Evolutionary conservation across 495 filamentous ascomycete genomes (phyloP).

Genomic region (Penicillium manginii): DNA sequence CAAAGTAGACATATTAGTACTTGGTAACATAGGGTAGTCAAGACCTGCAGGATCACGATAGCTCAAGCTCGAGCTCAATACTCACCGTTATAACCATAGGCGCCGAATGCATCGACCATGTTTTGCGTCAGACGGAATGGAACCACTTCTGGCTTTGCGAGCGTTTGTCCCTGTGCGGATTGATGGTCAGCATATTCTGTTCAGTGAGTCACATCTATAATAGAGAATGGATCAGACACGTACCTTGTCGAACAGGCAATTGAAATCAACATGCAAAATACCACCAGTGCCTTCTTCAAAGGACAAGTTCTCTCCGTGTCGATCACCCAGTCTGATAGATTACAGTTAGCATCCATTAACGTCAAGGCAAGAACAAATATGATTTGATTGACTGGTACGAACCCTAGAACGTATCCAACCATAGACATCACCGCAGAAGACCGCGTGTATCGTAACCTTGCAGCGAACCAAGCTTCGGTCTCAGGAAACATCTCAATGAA

Average conservation of each 20-base stretch:
- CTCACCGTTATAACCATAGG: constrained; percentile 83
- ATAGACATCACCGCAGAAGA: constrained; percentile 98
- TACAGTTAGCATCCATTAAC: constrained; percentile 6
- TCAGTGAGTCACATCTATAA: neutral
- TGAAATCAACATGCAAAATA: constrained; percentile 97
- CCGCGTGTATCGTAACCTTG: constrained; percentile 87
- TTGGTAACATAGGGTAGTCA: neutral
- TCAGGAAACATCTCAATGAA: constrained; percentile 94
- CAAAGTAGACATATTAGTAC: neutral
- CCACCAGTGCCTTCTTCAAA: constrained; percentile 95
- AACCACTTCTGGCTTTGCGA: constrained; percentile 91
- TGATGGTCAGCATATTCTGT: neutral
- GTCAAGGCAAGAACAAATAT: neutral
- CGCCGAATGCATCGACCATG: constrained; percentile 95
- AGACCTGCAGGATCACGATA: neutral
- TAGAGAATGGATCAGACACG: neutral
- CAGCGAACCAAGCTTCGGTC: constrained; percentile 87
- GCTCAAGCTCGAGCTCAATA: neutral
- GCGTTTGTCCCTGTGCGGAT: constrained; percentile 69
- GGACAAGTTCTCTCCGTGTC: constrained; percentile 97
- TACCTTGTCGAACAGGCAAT: constrained; percentile 97
- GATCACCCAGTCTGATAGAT: constrained; percentile 75
- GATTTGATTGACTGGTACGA: constrained; percentile 13
- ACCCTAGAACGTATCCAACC: constrained; percentile 90
- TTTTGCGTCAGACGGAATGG: constrained; percentile 99